These are phyloP conservation scores for Ogataea siamensis DNA, from an alignment of 805 yeast species.

Conservation along the genomic window DNA sequence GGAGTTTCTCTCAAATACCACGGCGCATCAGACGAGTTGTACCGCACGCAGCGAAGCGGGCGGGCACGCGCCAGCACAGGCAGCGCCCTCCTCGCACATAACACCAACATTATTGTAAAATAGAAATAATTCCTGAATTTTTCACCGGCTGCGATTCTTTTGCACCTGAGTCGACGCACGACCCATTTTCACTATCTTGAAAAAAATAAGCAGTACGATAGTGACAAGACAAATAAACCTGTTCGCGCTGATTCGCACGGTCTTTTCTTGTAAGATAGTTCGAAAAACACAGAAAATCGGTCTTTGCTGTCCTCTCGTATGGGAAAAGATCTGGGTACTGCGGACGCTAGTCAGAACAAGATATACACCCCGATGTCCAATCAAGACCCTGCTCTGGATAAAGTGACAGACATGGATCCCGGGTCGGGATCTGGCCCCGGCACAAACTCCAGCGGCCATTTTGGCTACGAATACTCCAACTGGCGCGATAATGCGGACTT, in stretches of 20 bases:
- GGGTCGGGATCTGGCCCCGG: constrained; percentile 5
- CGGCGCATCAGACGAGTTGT: constrained; percentile 20
- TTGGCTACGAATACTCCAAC: constrained; percentile 27
- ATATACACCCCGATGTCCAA: constrained; percentile 5
- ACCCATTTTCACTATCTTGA: constrained; percentile 2
- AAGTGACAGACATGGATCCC: constrained; percentile 7
- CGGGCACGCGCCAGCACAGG: not conserved
- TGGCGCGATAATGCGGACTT: constrained; percentile 34
- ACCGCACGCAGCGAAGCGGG: constrained; percentile 1
- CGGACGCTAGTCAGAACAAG: not conserved
- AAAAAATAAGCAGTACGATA: constrained; percentile 10
- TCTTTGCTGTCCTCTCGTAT: not conserved
- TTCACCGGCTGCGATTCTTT: constrained; percentile 1
- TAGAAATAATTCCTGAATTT: not conserved
- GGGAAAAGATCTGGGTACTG: constrained; percentile 1
- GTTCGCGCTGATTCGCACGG: not conserved
- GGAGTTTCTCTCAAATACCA: constrained; percentile 37
- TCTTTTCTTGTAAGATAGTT: not conserved
- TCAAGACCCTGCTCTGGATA: constrained; percentile 9
- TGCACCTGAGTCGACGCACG: no score
- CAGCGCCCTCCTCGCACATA: constrained; percentile 2
- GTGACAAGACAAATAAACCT: constrained; percentile 3
- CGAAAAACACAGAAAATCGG: not conserved
- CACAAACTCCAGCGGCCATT: constrained; percentile 1
- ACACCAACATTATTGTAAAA: not conserved